phyloP scores from a whole-genome alignment of 805 yeast genomes.

The Saccharomycopsis sp. region DNA sequence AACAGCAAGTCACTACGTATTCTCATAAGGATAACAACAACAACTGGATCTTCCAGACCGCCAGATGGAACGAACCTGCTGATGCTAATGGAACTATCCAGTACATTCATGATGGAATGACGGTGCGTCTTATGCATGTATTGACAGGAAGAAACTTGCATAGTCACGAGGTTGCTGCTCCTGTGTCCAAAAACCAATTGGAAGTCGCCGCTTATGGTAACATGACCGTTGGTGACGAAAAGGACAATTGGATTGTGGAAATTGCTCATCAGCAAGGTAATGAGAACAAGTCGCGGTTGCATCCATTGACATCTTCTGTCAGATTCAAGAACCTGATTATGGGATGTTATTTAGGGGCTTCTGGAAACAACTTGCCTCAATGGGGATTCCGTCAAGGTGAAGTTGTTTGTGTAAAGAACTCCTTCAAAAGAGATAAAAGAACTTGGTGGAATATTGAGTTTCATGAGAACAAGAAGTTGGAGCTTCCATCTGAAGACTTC shows the following conservation, averaged over 20 bases:
- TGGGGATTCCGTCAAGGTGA: conserved; percentile 99
- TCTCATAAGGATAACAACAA: conserved; percentile 70
- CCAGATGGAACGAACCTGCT: conserved; percentile 35
- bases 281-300: conserved; percentile 50
- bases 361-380: conserved; percentile 76
- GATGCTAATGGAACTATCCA: conserved; percentile 25
- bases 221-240: conserved; percentile 54
- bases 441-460: conserved; percentile 86
- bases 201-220: conserved; percentile 76
- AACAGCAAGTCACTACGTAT: conserved; percentile 76
- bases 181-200: conserved; percentile 44
- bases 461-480: conserved; percentile 54
- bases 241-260: conserved; percentile 76
- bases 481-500: conserved; percentile 54
- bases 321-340: conserved; percentile 61
- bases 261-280: conserved; percentile 51
- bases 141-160: conserved; percentile 62
- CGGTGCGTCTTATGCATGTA: conserved; percentile 56
- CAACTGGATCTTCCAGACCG: conserved; percentile 55
- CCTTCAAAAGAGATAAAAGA: conserved; percentile 69
- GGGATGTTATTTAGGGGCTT: conserved; percentile 80
- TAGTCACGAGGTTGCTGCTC: conserved; percentile 61
- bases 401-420: conserved; percentile 67
- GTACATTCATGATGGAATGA: conserved; percentile 50
- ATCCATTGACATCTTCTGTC: conserved; percentile 79